Base-by-base conservation (phyloP, 768 basidiomycete species). In the Pleurotus cornucopiae region DNA sequence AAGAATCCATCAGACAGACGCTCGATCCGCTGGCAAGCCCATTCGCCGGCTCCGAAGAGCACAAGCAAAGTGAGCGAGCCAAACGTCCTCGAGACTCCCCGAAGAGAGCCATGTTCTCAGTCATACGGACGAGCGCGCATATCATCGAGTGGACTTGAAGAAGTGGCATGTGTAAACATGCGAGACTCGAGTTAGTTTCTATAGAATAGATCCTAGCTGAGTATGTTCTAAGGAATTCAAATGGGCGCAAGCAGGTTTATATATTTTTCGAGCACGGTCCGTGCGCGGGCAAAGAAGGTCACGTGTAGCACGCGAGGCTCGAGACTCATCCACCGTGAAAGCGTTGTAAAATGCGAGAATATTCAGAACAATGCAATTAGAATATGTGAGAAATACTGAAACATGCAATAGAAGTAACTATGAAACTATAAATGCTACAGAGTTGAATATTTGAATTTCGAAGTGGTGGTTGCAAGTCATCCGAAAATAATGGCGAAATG, bases 181-280 rank as follows among this genome's bases (percentile, higher is more conserved):
- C 84, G 80, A 84, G 82, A 85, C 82, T 83, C 83, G 81, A 55
- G 84, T 84, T 80, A 84, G 83, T 82, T 82, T 81, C 84, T 85
- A 82, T 84, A 83, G 51, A 85, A 85, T 81, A 85, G 83, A 85
- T 85, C 83, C 83, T 85, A 82, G 79, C 81, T 82, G 84, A 85
- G 84, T 85, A 85, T 85, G 83, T 83, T 85, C 84, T 85, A 61
- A 74, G 65, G 81, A 74, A 68, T 64, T 62, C 62, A 12, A 0
- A 16, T 25, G 54, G 9, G 6, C 23, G 54, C 6, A 39, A 16
- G 34, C 0, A 47, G 47, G 59, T 51, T 52, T 71, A 64, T 73
- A 72, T 68, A 66, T 0, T 45, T 62, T 57, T 55, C 0, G 2
- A 0, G 13, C 43, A 5, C 70, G 73, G 75, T 61, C 62, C 58